Evolutionary conservation across 768 basidiomycete genomes (phyloP).

Genomic region (Podaxis pistillaris): DNA sequence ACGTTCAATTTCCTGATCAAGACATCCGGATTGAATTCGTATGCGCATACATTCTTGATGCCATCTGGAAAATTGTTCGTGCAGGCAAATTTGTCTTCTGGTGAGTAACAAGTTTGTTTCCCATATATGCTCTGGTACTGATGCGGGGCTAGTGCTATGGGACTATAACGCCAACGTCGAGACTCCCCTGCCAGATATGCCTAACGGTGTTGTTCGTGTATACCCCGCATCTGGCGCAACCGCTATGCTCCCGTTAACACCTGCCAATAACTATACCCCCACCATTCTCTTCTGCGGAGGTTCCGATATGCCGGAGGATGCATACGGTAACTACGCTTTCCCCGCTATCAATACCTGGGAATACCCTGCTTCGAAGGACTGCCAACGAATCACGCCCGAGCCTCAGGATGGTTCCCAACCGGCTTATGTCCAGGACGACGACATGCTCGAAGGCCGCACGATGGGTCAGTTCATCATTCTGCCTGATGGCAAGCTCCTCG

Average conservation of each 20-base stretch:
- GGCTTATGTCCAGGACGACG: conserved; percentile 68
- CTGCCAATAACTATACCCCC: conserved; percentile 82
- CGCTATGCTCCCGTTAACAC: conserved; percentile 89
- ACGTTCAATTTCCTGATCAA: conserved; percentile 65
- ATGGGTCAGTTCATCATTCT: conserved; percentile 94
- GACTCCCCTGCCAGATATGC: conserved; percentile 70
- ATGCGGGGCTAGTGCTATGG: conserved; percentile 37
- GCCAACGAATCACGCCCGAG: conserved; percentile 86
- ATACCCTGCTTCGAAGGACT: conserved; percentile 67
- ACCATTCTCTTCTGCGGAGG: conserved; percentile 93
- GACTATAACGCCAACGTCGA: conserved; percentile 57
- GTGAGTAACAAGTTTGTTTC: conserved; percentile 37
- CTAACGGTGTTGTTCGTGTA: conserved; percentile 68
- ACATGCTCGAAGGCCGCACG: conserved; percentile 70
- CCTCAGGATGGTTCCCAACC: conserved; percentile 64
- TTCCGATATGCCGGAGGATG: conserved; percentile 65
- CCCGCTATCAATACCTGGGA: conserved; percentile 75
- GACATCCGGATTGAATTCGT: conserved; percentile 80
- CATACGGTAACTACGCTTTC: conserved; percentile 76
- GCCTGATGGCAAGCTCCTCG: conserved; percentile 72
- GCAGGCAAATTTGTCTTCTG: conserved; percentile 78
- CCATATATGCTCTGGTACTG: background rate
- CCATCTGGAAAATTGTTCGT: conserved; percentile 76
- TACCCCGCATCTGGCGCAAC: conserved; percentile 89
- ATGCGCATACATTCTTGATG: conserved; percentile 73